These are phyloP conservation scores for Microstegium vimineum DNA, from an alignment of 176 grass and related monocot genomes.

Conservation along the genomic window DNA sequence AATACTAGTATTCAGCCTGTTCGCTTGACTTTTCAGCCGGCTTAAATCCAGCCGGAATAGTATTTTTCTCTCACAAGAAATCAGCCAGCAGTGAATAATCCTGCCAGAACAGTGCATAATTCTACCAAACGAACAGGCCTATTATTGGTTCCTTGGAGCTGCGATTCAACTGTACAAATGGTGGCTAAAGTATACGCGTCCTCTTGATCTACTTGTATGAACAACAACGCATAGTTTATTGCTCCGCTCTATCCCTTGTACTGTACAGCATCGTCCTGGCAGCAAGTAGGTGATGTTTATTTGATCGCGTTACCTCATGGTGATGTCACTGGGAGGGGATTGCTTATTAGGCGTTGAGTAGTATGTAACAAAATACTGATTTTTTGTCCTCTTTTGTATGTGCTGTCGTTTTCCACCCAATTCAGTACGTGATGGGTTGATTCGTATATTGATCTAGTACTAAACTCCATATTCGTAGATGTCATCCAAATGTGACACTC, in stretches of 20 bases:
- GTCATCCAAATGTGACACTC: too few relatives aligned
- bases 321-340: constrained; percentile 19
- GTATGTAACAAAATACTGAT: neutral
- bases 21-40: too few relatives aligned
- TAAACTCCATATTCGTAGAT: neutral
- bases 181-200: constrained; percentile 30
- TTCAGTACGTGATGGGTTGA: neutral
- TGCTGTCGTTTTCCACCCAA: neutral
- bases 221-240: constrained; percentile 15
- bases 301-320: constrained; percentile 10
- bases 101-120: too few relatives aligned
- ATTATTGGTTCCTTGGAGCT: neutral
- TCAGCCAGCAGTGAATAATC: too few relatives aligned
- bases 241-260: neutral
- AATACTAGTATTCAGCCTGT: too few relatives aligned
- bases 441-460: neutral
- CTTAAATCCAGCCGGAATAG: too few relatives aligned
- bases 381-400: neutral
- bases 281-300: constrained; percentile 4
- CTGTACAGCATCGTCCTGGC: constrained; percentile 27
- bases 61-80: too few relatives aligned
- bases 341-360: neutral
- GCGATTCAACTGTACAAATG: constrained; percentile 51
- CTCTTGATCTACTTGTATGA: constrained; percentile 22
- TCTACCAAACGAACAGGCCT: too few relatives aligned